Conservation (phyloP, 345 rosid genomes). For the thale cress (Arabidopsis thaliana) region DNA sequence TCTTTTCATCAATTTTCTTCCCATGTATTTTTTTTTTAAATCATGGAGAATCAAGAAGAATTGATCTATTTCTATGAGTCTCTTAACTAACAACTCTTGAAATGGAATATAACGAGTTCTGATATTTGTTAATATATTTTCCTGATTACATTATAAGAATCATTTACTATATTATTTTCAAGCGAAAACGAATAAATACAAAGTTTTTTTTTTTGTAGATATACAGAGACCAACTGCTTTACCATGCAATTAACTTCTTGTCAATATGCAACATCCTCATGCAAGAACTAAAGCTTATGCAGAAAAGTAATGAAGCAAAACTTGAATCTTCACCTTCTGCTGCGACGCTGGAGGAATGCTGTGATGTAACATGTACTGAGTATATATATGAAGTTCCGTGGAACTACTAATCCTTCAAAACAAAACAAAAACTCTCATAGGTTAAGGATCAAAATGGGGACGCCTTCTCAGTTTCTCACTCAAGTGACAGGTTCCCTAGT, state of each 20-base stretch:
- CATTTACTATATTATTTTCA: constrained; percentile 37
- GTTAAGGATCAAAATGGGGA: constrained; percentile 41
- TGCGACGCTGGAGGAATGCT: constrained; percentile 23
- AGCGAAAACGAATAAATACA: constrained; percentile 30
- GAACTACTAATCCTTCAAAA: constrained; percentile 24
- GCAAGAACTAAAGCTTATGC: constrained; percentile 24
- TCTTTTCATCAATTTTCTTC: constrained; percentile 17
- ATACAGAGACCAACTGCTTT: constrained; percentile 17
- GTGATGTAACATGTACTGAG: constrained; percentile 33
- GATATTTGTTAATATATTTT: no score
- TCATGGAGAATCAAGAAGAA: constrained; percentile 33
- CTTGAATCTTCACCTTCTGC: constrained; percentile 28
- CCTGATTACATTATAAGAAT: constrained; percentile 7
- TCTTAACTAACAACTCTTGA: not conserved
- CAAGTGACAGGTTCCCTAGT: constrained; percentile 64
- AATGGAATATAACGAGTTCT: no score
- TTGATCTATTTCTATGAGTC: not conserved
- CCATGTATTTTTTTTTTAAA: constrained; percentile 26
- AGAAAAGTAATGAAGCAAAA: constrained; percentile 23
- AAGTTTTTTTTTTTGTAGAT: constrained; percentile 21
- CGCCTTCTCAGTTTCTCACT: constrained; percentile 47
- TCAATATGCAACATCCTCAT: constrained; percentile 33
- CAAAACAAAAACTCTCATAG: constrained; percentile 26
- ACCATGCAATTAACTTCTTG: constrained; percentile 17
- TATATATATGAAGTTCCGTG: constrained; percentile 27